phyloP scores from a whole-genome alignment of 345 rosid species.

The Salix suchowensis region DNA sequence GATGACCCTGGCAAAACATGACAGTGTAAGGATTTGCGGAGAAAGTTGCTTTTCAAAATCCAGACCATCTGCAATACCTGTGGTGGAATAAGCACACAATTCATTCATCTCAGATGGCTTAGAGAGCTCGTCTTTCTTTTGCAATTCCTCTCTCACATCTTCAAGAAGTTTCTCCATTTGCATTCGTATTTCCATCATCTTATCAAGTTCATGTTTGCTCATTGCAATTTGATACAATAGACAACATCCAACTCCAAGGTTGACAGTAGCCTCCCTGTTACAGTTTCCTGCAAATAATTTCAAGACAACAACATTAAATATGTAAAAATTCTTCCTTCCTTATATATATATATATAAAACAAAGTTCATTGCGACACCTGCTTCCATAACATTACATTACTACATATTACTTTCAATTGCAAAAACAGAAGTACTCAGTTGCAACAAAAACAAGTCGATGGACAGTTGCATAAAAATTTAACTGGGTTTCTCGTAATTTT shows the following conservation, averaged over 20 bases:
- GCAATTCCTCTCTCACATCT: conserved; percentile 29
- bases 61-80: conserved; percentile 24
- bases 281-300: conserved; percentile 19
- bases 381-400: no score
- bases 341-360: neutral
- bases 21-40: neutral
- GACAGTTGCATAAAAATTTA: neutral
- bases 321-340: neutral
- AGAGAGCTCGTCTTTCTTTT: conserved; percentile 10
- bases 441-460: neutral
- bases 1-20: conserved; percentile 31
- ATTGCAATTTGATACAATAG: conserved; percentile 48
- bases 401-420: no score
- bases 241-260: conserved; percentile 50
- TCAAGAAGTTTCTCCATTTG: conserved; percentile 51
- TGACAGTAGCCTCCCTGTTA: conserved; percentile 32
- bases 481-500: neutral
- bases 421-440: neutral
- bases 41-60: conserved; percentile 19
- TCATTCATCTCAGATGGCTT: conserved; percentile 20
- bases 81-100: conserved; percentile 18
- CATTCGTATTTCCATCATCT: conserved; percentile 40
- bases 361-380: neutral
- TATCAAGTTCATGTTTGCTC: conserved; percentile 54
- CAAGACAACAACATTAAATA: neutral